Evolutionary conservation across 805 yeast species (phyloP).

Genomic region (Kazachstania psychrophila): DNA sequence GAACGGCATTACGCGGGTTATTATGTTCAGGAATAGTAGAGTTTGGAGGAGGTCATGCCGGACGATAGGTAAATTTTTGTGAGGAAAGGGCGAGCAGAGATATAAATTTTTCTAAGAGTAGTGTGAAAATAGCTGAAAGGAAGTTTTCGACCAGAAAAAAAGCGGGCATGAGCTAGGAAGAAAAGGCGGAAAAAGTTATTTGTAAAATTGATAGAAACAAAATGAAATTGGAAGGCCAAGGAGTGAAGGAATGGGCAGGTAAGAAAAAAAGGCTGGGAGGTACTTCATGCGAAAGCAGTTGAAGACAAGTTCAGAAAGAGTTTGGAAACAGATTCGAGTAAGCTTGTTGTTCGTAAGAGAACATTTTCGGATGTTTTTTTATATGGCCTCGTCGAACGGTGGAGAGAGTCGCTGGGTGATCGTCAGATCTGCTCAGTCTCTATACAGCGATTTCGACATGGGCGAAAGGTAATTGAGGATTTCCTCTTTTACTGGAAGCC

Average conservation of each 20-base stretch:
- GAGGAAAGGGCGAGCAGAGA: background rate
- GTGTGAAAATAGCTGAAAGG: too few species aligned
- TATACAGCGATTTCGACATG: slow-evolving; percentile 27
- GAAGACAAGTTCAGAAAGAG: slow-evolving; percentile 24
- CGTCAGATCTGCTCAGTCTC: slow-evolving; percentile 26
- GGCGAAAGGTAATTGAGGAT: slow-evolving; percentile 12
- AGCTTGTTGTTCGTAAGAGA: slow-evolving; percentile 18
- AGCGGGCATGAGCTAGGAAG: too few species aligned
- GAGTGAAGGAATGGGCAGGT: too few species aligned
- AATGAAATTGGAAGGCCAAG: too few species aligned
- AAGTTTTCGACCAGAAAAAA: too few species aligned
- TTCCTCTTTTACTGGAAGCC: slow-evolving; percentile 12
- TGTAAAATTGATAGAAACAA: too few species aligned
- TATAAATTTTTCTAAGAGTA: too few species aligned
- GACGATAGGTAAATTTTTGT: background rate
- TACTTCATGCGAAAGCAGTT: slow-evolving; percentile 26
- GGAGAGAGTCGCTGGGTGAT: slow-evolving; percentile 29
- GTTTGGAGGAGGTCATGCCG: background rate
- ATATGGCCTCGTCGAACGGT: slow-evolving; percentile 28
- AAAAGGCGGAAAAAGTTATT: too few species aligned
- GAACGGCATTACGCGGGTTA: too few species aligned
- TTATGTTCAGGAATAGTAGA: too few species aligned
- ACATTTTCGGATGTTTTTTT: background rate
- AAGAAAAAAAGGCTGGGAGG: slow-evolving; percentile 9
- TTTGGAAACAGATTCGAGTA: slow-evolving; percentile 25